Evolutionary conservation across 106 monocot species (phyloP).

Genomic region (Chionographis japonica): DNA sequence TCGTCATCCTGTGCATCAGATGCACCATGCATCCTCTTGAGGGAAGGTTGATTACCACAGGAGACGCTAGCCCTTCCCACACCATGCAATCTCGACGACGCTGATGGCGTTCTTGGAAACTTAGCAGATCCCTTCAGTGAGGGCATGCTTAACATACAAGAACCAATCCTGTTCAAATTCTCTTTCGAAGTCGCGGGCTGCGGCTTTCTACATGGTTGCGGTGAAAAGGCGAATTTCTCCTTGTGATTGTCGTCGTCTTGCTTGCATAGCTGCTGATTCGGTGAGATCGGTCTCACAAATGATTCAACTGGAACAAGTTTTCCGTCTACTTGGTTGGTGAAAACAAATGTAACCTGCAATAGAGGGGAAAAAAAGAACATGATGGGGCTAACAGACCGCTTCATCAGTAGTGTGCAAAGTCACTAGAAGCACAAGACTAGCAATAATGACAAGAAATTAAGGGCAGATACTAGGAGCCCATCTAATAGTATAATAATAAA

Average conservation of each 20-base stretch:
- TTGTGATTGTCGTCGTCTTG: background rate
- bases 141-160: constrained; percentile 8
- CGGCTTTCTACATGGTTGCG: background rate
- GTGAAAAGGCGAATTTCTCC: background rate
- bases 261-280: background rate
- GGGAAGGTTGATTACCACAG: constrained; percentile 19
- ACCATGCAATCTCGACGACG: constrained; percentile 5
- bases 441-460: background rate
- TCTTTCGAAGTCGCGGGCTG: constrained; percentile 1
- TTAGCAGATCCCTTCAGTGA: constrained; percentile 15
- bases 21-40: constrained; percentile 18
- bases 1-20: constrained; percentile 53
- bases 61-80: constrained; percentile 21
- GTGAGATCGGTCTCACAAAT: constrained; percentile 20
- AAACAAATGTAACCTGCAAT: constrained; percentile 85
- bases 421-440: background rate
- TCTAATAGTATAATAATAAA: too few relatives aligned
- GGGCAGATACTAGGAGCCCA: background rate
- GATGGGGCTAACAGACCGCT: too few relatives aligned
- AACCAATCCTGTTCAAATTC: constrained; percentile 7
- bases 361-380: too few relatives aligned
- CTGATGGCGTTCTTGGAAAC: constrained; percentile 27
- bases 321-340: constrained; percentile 96
- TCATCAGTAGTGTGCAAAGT: too few relatives aligned
- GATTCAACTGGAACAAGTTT: constrained; percentile 89